phyloP scores from a whole-genome alignment of 2,329 filamentous ascomycete species.

The Ophiostoma triangulosporum region DNA sequence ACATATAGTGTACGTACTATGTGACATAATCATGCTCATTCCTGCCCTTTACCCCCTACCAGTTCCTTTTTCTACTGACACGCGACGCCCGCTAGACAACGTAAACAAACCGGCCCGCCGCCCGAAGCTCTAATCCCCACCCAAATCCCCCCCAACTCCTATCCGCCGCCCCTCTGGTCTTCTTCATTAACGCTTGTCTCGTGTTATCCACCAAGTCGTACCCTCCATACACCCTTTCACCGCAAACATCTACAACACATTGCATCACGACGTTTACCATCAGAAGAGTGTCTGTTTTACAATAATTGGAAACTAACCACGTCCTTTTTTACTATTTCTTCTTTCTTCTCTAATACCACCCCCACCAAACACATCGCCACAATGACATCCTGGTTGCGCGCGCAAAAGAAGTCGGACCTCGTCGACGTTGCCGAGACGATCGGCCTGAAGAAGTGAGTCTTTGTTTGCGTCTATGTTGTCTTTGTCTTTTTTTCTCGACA shows the following conservation, averaged over 20 bases:
- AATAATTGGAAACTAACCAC: not conserved
- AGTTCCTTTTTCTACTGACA: slow-evolving; percentile 5
- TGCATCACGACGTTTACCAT: not conserved
- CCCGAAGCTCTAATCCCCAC: not conserved
- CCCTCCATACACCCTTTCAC: not conserved
- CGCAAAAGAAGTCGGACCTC: slow-evolving; percentile 72
- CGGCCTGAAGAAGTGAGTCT: slow-evolving; percentile 54
- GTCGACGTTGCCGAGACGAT: slow-evolving; percentile 58
- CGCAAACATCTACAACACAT: slow-evolving; percentile 3
- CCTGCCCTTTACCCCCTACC: not conserved
- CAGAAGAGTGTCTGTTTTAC: not conserved
- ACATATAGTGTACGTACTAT: not conserved
- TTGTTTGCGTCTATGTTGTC: not conserved
- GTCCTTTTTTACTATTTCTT: not conserved
- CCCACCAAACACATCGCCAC: not conserved
- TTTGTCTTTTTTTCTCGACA: not conserved
- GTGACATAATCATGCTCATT: not conserved
- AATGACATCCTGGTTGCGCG: slow-evolving; percentile 52
- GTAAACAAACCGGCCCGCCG: slow-evolving; percentile 9
- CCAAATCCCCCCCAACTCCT: not conserved
- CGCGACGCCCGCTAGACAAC: slow-evolving; percentile 9
- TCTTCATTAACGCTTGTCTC: not conserved
- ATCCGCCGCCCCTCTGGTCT: slow-evolving; percentile 1
- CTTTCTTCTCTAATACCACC: not conserved
- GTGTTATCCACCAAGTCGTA: not conserved